Base-by-base conservation (phyloP, 495 filamentous ascomycete species). In the Apiosordaria backusii region DNA sequence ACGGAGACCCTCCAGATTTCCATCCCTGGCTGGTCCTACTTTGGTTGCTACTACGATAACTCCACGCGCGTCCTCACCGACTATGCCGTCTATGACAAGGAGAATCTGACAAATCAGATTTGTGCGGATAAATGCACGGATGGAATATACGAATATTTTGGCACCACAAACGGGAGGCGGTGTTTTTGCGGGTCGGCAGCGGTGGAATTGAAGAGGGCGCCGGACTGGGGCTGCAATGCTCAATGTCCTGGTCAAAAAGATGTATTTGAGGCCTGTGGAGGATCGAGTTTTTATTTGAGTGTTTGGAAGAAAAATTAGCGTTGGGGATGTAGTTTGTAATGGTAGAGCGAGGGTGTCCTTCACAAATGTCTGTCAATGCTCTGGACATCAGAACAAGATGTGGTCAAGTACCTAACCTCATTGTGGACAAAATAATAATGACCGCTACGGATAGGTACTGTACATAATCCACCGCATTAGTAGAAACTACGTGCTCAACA, bases 221-320 rank as follows among this genome's bases (percentile, higher is more conserved):
- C 59, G 27, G 59, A 61, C 19, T 61, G 59, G 59, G 59, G 24
- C 3, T 61, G 59, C 27, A 16, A 61, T 13, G 26, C 59, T 3
- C 25, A 29, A n/a, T 61, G 59, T 45, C 59, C 59, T 21, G 59
- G 59, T 7, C 59, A 61, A 19, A 35, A 29, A 45, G 23, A 35
- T 15, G 25, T 61, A n/a, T 61, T 21, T 25, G 59, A 61, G 59
- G 59, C 59, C 10, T 61, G 59, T 40, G 59, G 59, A 5, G 59
- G 59, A 1, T 15, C 27, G 9, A 61, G 19, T 15, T 35, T 45
- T 1, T 27, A 27, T 25, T 3, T 61, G 4, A 61, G 59, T 22
- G 59, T 61, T 22, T 61, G 59, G 59, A 35, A 45, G 27, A 61
- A 23, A 27, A 40, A n/a, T 19, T 40, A n/a, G 21, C 4, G 18